These are phyloP conservation scores for Exobasidium cylindrosporum DNA, from an alignment of 1,284 basidiomycete genomes.

Conservation along the genomic window DNA sequence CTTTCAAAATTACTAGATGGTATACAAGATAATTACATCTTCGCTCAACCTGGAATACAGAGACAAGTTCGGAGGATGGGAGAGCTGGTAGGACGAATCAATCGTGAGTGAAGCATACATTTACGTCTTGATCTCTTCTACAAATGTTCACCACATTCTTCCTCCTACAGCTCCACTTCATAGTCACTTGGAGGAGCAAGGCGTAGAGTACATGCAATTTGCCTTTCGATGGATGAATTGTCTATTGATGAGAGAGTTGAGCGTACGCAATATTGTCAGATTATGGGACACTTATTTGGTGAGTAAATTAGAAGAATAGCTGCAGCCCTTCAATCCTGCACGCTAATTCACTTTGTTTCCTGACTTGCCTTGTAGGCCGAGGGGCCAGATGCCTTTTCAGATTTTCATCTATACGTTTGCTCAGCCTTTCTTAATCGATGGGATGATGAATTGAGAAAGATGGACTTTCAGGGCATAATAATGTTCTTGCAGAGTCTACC, in stretches of 20 bases:
- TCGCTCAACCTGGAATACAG: slow-evolving; percentile 53
- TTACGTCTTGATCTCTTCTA: not conserved
- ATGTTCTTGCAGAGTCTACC: slow-evolving; percentile 97
- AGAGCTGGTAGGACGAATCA: slow-evolving; percentile 49
- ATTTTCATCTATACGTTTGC: slow-evolving; percentile 54
- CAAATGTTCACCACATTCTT: slow-evolving; percentile 7
- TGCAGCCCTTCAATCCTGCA: not conserved
- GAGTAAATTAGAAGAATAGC: slow-evolving; percentile 15
- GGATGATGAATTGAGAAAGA: slow-evolving; percentile 40
- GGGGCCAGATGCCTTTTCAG: slow-evolving; percentile 51
- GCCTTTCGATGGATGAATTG: slow-evolving; percentile 56
- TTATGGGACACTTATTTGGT: slow-evolving; percentile 55
- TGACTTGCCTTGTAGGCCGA: slow-evolving; percentile 43
- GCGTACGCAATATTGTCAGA: slow-evolving; percentile 51
- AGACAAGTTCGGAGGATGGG: slow-evolving; percentile 46
- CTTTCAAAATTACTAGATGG: slow-evolving; percentile 51
- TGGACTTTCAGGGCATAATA: slow-evolving; percentile 74
- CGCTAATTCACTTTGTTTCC: too few relatives aligned
- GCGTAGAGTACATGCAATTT: slow-evolving; percentile 55
- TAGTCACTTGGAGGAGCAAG: slow-evolving; percentile 45
- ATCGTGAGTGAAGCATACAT: slow-evolving; percentile 29
- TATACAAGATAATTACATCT: slow-evolving; percentile 55
- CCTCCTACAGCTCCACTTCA: slow-evolving; percentile 35
- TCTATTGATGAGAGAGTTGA: slow-evolving; percentile 55
- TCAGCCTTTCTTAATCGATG: slow-evolving; percentile 52